phyloP scores from a whole-genome alignment of 1,284 basidiomycete genomes.

The Phellopilus nigrolimitatus region DNA sequence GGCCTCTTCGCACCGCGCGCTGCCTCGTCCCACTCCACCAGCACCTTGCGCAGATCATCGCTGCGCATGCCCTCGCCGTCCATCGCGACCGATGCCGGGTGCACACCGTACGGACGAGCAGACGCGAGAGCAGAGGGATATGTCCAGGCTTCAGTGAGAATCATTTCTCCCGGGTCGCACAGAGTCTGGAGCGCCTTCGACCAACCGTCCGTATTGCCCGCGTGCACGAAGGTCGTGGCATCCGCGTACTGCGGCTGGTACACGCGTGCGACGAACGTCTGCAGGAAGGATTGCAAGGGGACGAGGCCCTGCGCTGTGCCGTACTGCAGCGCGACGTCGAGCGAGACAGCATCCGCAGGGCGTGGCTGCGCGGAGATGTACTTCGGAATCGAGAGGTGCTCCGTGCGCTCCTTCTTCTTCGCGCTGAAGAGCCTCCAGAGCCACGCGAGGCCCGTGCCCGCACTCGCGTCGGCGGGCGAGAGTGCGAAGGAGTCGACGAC shows the following conservation, averaged over 20 bases:
- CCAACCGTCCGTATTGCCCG: conserved; percentile 80
- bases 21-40: conserved; percentile 64
- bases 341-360: conserved; percentile 49
- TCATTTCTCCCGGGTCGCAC: conserved; percentile 68
- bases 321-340: conserved; percentile 72
- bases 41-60: conserved; percentile 52
- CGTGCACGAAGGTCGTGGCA: conserved; percentile 57
- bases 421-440: conserved; percentile 63
- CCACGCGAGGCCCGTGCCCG: conserved; percentile 45
- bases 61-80: conserved; percentile 70
- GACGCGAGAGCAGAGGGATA: conserved; percentile 53
- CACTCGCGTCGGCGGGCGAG: conserved; percentile 21
- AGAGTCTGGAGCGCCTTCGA: conserved; percentile 48
- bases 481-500: conserved; percentile 34
- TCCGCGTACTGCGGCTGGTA: conserved; percentile 69
- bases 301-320: conserved; percentile 53
- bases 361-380: conserved; percentile 38
- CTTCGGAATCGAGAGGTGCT: conserved; percentile 58
- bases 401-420: conserved; percentile 41
- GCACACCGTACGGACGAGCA: conserved; percentile 44
- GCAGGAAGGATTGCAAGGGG: conserved; percentile 47
- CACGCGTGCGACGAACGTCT: conserved; percentile 57
- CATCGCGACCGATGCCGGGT: conserved; percentile 58
- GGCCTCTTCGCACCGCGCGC: conserved; percentile 55
- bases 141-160: conserved; percentile 70